These are phyloP conservation scores for Phytophthora vignae DNA, from an alignment of 352 stramenopile species.

Conservation along the genomic window DNA sequence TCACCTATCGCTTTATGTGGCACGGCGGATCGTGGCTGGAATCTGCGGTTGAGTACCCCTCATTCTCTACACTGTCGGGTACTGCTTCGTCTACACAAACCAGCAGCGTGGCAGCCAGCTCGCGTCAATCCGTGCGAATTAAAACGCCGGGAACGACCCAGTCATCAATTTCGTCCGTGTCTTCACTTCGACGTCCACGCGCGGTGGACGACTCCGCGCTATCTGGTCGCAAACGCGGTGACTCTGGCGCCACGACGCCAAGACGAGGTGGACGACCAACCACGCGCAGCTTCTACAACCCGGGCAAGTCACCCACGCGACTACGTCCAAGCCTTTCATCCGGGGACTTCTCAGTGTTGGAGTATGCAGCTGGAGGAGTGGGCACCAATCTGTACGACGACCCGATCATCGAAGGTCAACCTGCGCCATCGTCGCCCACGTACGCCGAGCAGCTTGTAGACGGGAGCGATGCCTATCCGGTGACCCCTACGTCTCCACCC, in stretches of 20 bases:
- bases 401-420: slow-evolving; percentile 47
- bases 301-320: slow-evolving; percentile 34
- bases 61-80: slow-evolving; percentile 20
- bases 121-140: slow-evolving; percentile 33
- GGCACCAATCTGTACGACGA: slow-evolving; percentile 47
- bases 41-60: slow-evolving; percentile 56
- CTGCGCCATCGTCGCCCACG: slow-evolving; percentile 38
- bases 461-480: slow-evolving; percentile 17
- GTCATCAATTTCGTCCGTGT: slow-evolving; percentile 28
- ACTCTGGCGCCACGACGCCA: slow-evolving; percentile 33
- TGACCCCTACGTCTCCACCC: slow-evolving; percentile 21
- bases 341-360: slow-evolving; percentile 34
- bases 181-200: slow-evolving; percentile 30
- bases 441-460: slow-evolving; percentile 34
- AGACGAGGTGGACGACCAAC: slow-evolving; percentile 33
- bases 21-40: slow-evolving; percentile 69
- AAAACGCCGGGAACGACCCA: slow-evolving; percentile 28
- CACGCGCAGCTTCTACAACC: slow-evolving; percentile 49
- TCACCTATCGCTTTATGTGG: slow-evolving; percentile 67
- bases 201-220: slow-evolving; percentile 57
- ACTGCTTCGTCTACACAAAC: slow-evolving; percentile 14
- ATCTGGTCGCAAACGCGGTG: slow-evolving; percentile 30
- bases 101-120: slow-evolving; percentile 29
- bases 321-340: slow-evolving; percentile 39
- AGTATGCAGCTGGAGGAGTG: slow-evolving; percentile 29